Base-by-base conservation (phyloP, 805 yeast species). In the Starmerella roubikii region DNA sequence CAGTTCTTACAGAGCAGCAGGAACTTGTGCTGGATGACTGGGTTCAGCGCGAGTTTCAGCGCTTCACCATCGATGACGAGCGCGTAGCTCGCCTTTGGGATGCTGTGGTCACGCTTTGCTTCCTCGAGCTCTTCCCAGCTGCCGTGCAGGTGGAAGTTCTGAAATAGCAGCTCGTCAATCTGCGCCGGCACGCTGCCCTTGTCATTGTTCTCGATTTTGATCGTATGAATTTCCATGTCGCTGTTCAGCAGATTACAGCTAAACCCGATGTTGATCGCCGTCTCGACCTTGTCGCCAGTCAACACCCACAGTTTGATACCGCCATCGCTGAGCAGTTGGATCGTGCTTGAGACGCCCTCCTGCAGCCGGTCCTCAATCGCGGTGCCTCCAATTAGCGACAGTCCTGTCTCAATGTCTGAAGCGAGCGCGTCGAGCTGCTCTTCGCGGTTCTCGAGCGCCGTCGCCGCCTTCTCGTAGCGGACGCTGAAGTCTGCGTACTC, bases 251-350 rank as follows among this genome's bases (percentile, higher is more conserved):
- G 61, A 48, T 81, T 81, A 59, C 93, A 80, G 13, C 85, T 76
- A 54, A 79, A 80, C 2, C 93, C 93, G 57, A 80, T 80, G 58
- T 81, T 81, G 55, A 80, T 81, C 3, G 93, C 93, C n/a, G 93
- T 80, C 58, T 80, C 93, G 33, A 80, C 76, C 55, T 78, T 75
- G 59, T 80, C 93, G 48, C 93, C 93, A 11, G 93, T 80, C 22
- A 80, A 62, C 35, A 80, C 91, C 93, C 93, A 80, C 28, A 81
- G 65, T 58, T 80, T 80, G 48, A 80, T 74, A 31, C 93, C 93
- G 0, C 86, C 93, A 30, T 70, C 66, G 9, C 74, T 73, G 36
- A 81, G 65, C 34, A 76, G 58, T 12, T 77, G 73, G 50, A 80
- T 81, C 1, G 88, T 66, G 40, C 73, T 74, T 1, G 91, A 88